phyloP scores from a whole-genome alignment of 2,329 filamentous ascomycete species.

The Lecanicillium sp. region DNA sequence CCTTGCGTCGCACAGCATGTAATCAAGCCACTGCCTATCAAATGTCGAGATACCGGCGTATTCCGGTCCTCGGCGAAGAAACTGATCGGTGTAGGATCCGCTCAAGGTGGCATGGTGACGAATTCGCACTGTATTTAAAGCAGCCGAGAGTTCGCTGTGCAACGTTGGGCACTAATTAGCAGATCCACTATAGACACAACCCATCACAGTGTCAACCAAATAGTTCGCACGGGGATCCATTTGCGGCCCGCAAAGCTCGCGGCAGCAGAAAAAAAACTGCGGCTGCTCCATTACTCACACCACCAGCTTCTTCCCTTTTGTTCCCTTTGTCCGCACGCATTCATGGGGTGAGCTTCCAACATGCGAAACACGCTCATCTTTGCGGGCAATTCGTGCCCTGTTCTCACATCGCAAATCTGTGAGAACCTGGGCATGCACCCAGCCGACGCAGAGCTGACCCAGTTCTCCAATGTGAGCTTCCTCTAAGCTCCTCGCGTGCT shows the following conservation, averaged over 20 bases:
- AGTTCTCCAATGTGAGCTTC: conserved; percentile 61
- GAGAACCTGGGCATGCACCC: conserved; percentile 59
- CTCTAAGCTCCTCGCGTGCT: conserved; percentile 15
- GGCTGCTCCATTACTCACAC: conserved; percentile 15
- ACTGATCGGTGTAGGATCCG: too few relatives aligned
- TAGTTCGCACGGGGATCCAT: too few relatives aligned
- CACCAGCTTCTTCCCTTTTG: conserved; percentile 15
- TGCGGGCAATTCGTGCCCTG: conserved; percentile 59
- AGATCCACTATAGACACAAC: too few relatives aligned
- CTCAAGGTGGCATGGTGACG: not conserved
- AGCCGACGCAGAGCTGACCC: conserved; percentile 57
- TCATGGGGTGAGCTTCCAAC: conserved; percentile 20
- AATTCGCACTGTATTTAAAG: conserved; percentile 5
- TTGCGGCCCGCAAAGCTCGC: not conserved
- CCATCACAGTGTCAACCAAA: too few relatives aligned
- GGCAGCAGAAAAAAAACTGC: conserved; percentile 6
- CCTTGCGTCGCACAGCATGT: too few relatives aligned
- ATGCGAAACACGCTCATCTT: conserved; percentile 64
- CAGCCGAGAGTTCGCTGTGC: too few relatives aligned
- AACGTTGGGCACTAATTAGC: too few relatives aligned
- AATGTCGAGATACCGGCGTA: too few relatives aligned
- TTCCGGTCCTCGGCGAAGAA: too few relatives aligned
- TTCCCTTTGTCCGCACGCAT: conserved; percentile 12
- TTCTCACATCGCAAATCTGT: conserved; percentile 58
- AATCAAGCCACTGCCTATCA: too few relatives aligned